Evolutionary conservation across 352 stramenopile genomes (phyloP), one percentile per base, ranked within the genome.

Genomic region (Phytophthora kernoviae): DNA sequence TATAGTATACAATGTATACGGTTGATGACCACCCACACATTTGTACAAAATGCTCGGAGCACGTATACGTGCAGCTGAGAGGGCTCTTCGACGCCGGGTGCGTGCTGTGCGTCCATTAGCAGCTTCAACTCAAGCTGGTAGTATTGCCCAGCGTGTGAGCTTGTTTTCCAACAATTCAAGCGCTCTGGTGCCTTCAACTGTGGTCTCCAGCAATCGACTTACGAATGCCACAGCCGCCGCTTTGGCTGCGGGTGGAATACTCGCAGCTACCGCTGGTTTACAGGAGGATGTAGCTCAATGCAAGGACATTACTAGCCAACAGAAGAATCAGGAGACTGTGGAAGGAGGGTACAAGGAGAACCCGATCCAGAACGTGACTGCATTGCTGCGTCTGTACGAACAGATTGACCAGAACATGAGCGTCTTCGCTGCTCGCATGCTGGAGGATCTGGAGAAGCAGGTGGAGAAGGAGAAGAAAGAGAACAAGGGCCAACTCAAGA

Each of bases 381-480:
- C 79, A 49, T 64, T 93, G 54, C 72, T 93, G 48, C 77, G 75
- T 22, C 65, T 93, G 49, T 93, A 93, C 63, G 81, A 90, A 18
- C 77, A 93, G 65, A 93, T 93, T 57, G 84, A 93, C 70, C 75
- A 87, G 65, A 93, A 93, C 70, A 93, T 93, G 84, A 82, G 77
- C 42, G 77, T 91, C 37, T 80, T 90, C 15, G 72, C 77, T n/a
- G 79, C 71, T 20, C 78, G 81, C 24, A 86, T 91, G 76, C 68
- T 90, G 17, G 78, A 90, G 26, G 65, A 87, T 32, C 70, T 90
- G 24, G 75, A 91, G 52, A 66, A 74, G 43, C 75, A 58, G 33
- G 65, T 91, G 32, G 74, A 81, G 47, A 73, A 78, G 58, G 75
- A 82, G 46, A 66, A 75, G 58, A 54, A 61, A 6, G 39, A 63